Percentiles rank a stretch among this genome's conserved stretches.
Evolutionary conservation across 208 protist genomes (phyloP).

Genomic region (Wallacemonas rigidus): DNA sequence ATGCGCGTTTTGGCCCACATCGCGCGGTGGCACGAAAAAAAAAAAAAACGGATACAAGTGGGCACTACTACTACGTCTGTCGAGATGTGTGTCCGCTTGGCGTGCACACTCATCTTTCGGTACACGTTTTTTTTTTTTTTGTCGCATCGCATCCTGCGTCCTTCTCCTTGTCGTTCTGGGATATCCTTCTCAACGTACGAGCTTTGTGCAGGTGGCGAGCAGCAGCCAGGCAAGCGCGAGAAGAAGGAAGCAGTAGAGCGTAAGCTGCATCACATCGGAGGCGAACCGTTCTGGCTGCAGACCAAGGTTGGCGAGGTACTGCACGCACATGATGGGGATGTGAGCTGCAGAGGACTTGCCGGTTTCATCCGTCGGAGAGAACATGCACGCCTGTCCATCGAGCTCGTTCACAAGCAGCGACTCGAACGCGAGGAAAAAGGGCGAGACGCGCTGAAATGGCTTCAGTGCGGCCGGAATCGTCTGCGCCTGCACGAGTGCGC

Average conservation of each 20-base stretch:
- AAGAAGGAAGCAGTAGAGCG: slow-evolving; percentile 58
- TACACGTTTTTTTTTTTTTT: not conserved
- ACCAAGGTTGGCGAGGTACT: slow-evolving; percentile 88
- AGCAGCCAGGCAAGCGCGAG: slow-evolving; percentile 64
- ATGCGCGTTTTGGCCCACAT: no score
- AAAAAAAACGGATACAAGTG: no score
- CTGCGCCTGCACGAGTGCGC: slow-evolving; percentile 82
- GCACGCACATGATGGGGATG: slow-evolving; percentile 83
- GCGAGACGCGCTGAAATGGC: slow-evolving; percentile 75
- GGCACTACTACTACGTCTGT: no score
- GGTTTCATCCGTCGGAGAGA: slow-evolving; percentile 77
- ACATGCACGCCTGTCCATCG: slow-evolving; percentile 80
- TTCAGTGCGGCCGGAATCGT: slow-evolving; percentile 72
- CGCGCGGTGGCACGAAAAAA: no score
- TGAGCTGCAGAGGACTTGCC: slow-evolving; percentile 54
- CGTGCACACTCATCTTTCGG: not conserved
- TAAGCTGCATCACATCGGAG: slow-evolving; percentile 79
- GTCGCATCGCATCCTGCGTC: no score
- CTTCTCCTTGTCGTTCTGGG: not conserved
- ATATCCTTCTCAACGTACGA: slow-evolving; percentile 47
- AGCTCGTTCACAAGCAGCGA: slow-evolving; percentile 93
- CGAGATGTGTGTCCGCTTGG: not conserved
- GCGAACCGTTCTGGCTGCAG: slow-evolving; percentile 69
- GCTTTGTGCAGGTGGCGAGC: slow-evolving; percentile 60
- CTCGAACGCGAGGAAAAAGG: slow-evolving; percentile 92